Base-by-base conservation (phyloP, 2,329 filamentous ascomycete genomes). In the Teratosphaeriaceae sp. region DNA sequence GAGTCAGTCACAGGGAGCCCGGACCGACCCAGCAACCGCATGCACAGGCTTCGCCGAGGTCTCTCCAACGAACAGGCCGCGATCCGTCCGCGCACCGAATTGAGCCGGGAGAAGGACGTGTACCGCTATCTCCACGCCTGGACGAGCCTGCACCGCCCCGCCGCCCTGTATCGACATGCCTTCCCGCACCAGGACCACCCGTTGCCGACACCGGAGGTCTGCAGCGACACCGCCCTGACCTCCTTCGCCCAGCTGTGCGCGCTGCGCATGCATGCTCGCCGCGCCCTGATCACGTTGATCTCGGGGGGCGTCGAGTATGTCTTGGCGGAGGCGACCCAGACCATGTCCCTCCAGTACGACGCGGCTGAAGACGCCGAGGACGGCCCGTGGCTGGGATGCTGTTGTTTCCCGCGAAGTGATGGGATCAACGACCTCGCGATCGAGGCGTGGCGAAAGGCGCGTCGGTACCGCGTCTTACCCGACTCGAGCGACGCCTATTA, bases 261-360 rank as follows among this genome's bases (percentile, higher is more conserved):
- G 8, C 64, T 76, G 42, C 64, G 73, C 1, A 61, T 76, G 30
- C 62, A 67, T 13, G 66, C 67, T 21, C 68, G 71, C 46, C 67
- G 74, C 27, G 67, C 65, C 31, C 68, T 77, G 59, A 66, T 77
- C 18, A 72, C 71, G 38, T 58, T 77, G 15, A 68, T 75, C 40
- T 70, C 72, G 46, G 56, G 58, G 4, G 58, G 62, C 2, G 64
- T 61, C 9, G 71, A 76, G 57, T 74, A 71, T 43, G 67, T 77
- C 38, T 64, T 78, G 31, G 72, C 72, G 27, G 74, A 77, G 51
- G 69, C 70, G 7, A 76, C 74, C 1, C 65, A 64, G 35, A 69
- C 66, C 1, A 49, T 74, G 3, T 67, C 69, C 4, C 56, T 73
- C 5, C 61, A 63, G 18, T 53, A 58, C 22, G 40, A 38, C 33